Base-by-base conservation (phyloP, 345 rosid species). In the Eucalyptus rudis region DNA sequence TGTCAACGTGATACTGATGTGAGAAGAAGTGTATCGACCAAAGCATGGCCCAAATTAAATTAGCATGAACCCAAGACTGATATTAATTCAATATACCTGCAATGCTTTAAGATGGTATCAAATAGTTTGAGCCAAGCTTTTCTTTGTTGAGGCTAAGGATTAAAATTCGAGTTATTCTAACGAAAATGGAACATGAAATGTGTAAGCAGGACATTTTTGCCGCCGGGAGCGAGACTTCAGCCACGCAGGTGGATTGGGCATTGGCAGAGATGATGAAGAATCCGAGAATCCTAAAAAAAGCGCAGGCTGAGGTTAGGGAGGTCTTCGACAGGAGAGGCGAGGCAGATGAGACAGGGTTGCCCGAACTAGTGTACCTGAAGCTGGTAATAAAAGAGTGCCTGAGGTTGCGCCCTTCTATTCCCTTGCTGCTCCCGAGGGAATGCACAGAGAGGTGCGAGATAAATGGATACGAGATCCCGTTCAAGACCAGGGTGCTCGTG, bases 301-400 rank as follows among this genome's bases (percentile, higher is more conserved):
- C 92, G 68, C 92, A 90, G 87, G 86, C 90, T 2, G 93, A 93
- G 62, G 93, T 90, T 24, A 90, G 92, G 45, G 40, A 43, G 51
- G 91, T 89, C 10, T 90, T 90, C 33, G 9, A 47, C 0, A 31
- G 79, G 36, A 86, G 52, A 29, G 92, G 92, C 56, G 47, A 89
- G 83, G 44, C 80, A 2, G 88, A 90, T 19, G 93, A 91, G 86
- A 44, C 49, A 3, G 14, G 33, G 1, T 44, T 90, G 31, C 58
- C 87, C 3, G 87, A 91, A 50, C 86, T 92, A 7, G 50, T 3
- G 10, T 85, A 87, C 81, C 31, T 90, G 25, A 54, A 90, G 86
- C 7, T 52, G 66, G 86, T 90, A 1, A 84, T 87, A 44, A 90
- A 90, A 40, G 84, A 88, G 51, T 17, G 50, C 14, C 52, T 80